Base-by-base conservation (phyloP, 2,329 filamentous ascomycete species). In the Gremmenia infestans region DNA sequence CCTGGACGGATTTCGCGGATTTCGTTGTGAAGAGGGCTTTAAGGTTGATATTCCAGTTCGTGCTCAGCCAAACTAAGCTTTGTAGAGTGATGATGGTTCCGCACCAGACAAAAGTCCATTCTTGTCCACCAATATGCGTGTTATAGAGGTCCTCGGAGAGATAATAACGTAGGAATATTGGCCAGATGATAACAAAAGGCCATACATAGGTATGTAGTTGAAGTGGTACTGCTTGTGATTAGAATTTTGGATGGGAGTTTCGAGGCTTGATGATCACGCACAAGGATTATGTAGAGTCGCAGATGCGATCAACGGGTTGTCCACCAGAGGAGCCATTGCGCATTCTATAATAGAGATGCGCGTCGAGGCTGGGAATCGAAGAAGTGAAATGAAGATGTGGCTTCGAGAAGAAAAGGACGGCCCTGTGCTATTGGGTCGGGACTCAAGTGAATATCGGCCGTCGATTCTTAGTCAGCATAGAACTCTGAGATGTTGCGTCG, bases 81-180 rank as follows among this genome's bases (percentile, higher is more conserved):
- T 99, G 95, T 55, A 88, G 69, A 11, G 92, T 96, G 71, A 95
- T 80, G 70, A 99, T 97, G 64, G 85, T 81, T 67, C 89, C 93
- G 63, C 88, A 83, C 86, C 90, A 99, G 60, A 99, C 90, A 71
- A 96, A 96, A 0, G 95, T 97, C 93, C 94, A 99, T 79, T 99
- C 94, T 65, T 88, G 86, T n/a, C 88, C 92, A 67, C 88, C 84
- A 62, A 99, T 95, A 76, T 97, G 86, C 70, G 86, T 87, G 63
- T 96, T 88, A 73, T 99, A 99, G 63, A 89, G 85, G 53, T 91
- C 87, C 59, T 85, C 79, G 22, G 85, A 88, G 53, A 96, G 83
- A 72, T 96, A 97, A 73, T 92, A 85, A 71, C 89, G 84, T 63
- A 96, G 82, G 74, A 97, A 97, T 67, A 88, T 76, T 52, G 95